phyloP scores from a whole-genome alignment of 2,329 filamentous ascomycete species.

The Tolypocladium pustulatum region DNA sequence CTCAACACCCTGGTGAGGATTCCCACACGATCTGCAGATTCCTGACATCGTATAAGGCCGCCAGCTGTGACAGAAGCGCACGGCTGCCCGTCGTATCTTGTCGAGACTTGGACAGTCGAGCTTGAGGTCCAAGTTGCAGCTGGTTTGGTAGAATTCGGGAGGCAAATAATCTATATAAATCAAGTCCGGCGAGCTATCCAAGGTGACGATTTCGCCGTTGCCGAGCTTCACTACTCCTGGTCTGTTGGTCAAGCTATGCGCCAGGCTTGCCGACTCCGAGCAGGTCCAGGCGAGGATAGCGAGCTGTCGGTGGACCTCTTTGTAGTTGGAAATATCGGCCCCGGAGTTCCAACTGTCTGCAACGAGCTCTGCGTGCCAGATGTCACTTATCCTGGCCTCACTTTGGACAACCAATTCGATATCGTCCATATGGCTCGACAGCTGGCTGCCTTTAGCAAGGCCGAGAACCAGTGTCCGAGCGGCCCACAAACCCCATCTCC shows the following conservation, averaged over 20 bases:
- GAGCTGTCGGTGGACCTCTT: slow-evolving; percentile 16
- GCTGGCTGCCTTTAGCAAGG: neutral
- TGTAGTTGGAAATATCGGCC: slow-evolving; percentile 23
- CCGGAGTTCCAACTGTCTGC: neutral
- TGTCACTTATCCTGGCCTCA: slow-evolving; percentile 5
- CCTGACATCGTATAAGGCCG: slow-evolving; percentile 13
- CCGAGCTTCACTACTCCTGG: slow-evolving; percentile 13
- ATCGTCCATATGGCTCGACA: slow-evolving; percentile 2
- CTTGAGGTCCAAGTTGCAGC: slow-evolving; percentile 14
- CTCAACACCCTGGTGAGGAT: slow-evolving; percentile 14
- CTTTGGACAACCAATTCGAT: slow-evolving; percentile 4
- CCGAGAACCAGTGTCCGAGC: neutral
- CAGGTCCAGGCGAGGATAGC: slow-evolving; percentile 15
- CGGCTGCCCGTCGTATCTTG: slow-evolving; percentile 26
- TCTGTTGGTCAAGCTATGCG: slow-evolving; percentile 9
- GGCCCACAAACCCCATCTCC: slow-evolving; percentile 10
- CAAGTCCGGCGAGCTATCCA: slow-evolving; percentile 18
- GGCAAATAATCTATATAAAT: slow-evolving; percentile 25
- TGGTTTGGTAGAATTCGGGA: slow-evolving; percentile 13
- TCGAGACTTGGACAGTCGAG: slow-evolving; percentile 18
- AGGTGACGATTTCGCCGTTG: slow-evolving; percentile 16
- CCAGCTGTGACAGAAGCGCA: slow-evolving; percentile 33
- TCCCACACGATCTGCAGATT: slow-evolving; percentile 23
- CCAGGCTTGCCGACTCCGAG: slow-evolving; percentile 13
- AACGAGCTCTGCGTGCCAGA: neutral